Conservation (phyloP, 1,284 basidiomycete species). For the Ustilago cynodontis region DNA sequence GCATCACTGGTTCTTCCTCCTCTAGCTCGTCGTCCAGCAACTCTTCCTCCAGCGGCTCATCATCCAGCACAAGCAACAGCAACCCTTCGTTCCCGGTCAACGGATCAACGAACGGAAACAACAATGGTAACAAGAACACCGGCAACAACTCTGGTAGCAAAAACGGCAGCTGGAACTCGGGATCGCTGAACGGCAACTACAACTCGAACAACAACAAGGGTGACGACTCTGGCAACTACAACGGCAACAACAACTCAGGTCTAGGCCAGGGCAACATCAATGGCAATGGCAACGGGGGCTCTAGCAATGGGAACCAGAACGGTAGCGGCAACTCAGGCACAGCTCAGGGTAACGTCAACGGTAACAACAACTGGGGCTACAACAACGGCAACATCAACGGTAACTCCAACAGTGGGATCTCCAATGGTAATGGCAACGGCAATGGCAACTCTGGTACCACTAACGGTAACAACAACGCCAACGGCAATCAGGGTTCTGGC, state of each 20-base stretch:
- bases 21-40: too few species aligned
- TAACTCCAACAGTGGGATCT: conserved; percentile 2
- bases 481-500: conserved; percentile 8
- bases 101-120: conserved; percentile 1
- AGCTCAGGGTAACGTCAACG: conserved; percentile 7
- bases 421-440: conserved; percentile 7
- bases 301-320: conserved; percentile 9
- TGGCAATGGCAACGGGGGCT: conserved; percentile 14
- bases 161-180: too few species aligned
- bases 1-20: too few species aligned
- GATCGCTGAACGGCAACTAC: conserved; percentile 10
- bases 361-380: conserved; percentile 8
- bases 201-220: conserved; percentile 20
- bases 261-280: conserved; percentile 14
- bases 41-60: background rate
- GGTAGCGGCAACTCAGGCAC: conserved; percentile 11
- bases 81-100: background rate
- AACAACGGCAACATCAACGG: conserved; percentile 18
- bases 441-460: conserved; percentile 1
- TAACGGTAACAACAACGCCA: conserved; percentile 13
- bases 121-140: conserved; percentile 19
- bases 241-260: conserved; percentile 20
- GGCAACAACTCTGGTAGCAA: conserved; percentile 1
- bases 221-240: conserved; percentile 10
- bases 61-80: background rate